Percentiles rank a stretch among this genome's conserved stretches.
Conservation (phyloP, 768 basidiomycete genomes). For the Rhodotorula toruloides region DNA sequence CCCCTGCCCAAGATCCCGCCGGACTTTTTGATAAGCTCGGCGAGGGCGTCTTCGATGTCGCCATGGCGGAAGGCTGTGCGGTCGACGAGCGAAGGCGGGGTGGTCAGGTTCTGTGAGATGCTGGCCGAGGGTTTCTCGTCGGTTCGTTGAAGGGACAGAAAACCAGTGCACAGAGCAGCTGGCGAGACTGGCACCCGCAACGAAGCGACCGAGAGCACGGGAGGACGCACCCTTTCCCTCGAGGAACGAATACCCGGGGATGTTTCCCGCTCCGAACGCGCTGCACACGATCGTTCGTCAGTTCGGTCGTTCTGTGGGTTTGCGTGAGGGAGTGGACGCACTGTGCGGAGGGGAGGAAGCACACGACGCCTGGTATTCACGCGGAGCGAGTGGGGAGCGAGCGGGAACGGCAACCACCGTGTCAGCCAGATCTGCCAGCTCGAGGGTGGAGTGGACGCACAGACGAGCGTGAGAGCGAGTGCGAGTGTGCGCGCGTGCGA, state of each 20-base stretch:
- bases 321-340: background rate
- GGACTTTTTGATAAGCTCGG: constrained; percentile 43
- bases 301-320: background rate
- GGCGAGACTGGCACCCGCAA: background rate
- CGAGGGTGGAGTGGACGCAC: background rate
- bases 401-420: too few species aligned
- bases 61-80: constrained; percentile 62
- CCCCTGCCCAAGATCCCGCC: constrained; percentile 42
- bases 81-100: background rate
- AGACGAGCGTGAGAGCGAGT: constrained; percentile 4
- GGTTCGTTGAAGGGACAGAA: too few species aligned
- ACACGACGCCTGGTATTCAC: background rate
- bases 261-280: constrained; percentile 21
- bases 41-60: constrained; percentile 59
- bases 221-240: constrained; percentile 56
- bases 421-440: too few species aligned
- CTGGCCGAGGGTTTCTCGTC: too few species aligned
- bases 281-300: background rate
- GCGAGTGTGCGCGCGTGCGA: constrained; percentile 1
- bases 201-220: background rate
- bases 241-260: constrained; percentile 67
- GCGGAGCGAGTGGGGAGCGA: background rate
- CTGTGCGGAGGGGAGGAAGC: constrained; percentile 13
- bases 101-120: too few species aligned
- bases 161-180: background rate